Evolutionary conservation across 495 filamentous ascomycete species (phyloP).

Genomic region (Entonaema liquescens): DNA sequence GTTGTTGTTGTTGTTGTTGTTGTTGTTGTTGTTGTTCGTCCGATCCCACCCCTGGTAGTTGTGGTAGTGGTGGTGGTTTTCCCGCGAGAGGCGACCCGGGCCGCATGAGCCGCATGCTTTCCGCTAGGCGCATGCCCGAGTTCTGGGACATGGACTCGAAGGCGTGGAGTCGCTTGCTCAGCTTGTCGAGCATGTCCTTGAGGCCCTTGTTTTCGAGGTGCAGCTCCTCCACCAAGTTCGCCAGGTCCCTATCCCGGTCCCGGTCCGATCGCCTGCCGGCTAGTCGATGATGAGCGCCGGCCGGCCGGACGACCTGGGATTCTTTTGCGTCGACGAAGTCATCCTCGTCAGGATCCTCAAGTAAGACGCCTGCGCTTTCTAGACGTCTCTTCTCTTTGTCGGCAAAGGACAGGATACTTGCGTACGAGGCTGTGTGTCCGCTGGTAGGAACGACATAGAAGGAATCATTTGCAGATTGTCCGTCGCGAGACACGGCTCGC

Average conservation of each 20-base stretch:
- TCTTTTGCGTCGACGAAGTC: conserved; percentile 91
- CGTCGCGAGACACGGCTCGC: conserved; percentile 63
- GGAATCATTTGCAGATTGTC: conserved; percentile 71
- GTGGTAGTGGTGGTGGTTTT: background rate
- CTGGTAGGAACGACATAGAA: conserved; percentile 96
- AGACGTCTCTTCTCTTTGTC: conserved; percentile 68
- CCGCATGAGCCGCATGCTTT: conserved; percentile 76
- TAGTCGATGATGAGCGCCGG: conserved; percentile 41
- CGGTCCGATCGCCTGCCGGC: conserved; percentile 32
- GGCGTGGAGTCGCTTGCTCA: conserved; percentile 79
- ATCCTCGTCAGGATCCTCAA: conserved; percentile 69
- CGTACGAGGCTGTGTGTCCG: conserved; percentile 89
- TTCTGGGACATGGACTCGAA: conserved; percentile 88
- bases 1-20: conserved; percentile 18
- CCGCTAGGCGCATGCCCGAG: conserved; percentile 78
- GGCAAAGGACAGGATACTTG: conserved; percentile 79
- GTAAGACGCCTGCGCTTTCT: conserved; percentile 42
- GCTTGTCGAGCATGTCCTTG: conserved; percentile 76
- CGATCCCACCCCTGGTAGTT: no score
- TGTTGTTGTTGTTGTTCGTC: background rate
- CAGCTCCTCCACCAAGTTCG: conserved; percentile 80
- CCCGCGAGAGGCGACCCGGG: conserved; percentile 50
- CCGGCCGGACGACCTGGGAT: conserved; percentile 56
- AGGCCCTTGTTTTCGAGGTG: conserved; percentile 81
- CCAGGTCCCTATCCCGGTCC: conserved; percentile 48